phyloP scores from a whole-genome alignment of 805 yeast species.

The Cyberlindnera euphorbiae region DNA sequence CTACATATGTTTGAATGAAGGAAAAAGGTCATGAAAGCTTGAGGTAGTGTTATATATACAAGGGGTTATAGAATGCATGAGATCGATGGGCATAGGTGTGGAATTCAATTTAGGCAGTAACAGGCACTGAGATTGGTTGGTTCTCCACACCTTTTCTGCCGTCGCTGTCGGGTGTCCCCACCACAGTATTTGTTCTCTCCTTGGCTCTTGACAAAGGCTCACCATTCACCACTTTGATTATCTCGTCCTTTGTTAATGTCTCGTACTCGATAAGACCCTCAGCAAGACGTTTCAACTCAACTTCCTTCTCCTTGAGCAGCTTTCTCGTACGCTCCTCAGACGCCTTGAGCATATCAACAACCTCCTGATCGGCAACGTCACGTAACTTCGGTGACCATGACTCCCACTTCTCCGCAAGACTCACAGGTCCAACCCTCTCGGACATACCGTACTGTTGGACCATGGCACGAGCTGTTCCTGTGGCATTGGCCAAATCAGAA shows the following conservation, averaged over 20 bases:
- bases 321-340: conserved; percentile 78
- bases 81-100: neutral
- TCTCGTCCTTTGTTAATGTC: conserved; percentile 87
- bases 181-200: conserved; percentile 69
- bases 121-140: conserved; percentile 27
- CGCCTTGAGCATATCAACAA: conserved; percentile 63
- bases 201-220: conserved; percentile 66
- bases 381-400: conserved; percentile 88
- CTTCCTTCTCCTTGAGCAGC: conserved; percentile 53
- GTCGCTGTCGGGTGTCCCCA: conserved; percentile 48
- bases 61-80: too few species aligned
- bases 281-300: conserved; percentile 82
- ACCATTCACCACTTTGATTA: conserved; percentile 80
- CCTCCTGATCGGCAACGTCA: conserved; percentile 90
- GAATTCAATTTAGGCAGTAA: conserved; percentile 15
- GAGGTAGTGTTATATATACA: too few species aligned
- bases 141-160: conserved; percentile 35
- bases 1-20: too few species aligned
- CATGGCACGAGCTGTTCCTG: conserved; percentile 93
- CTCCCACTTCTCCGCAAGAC: conserved; percentile 86
- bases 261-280: conserved; percentile 93
- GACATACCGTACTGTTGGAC: conserved; percentile 97
- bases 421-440: conserved; percentile 87
- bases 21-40: too few species aligned
- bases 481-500: conserved; percentile 84